These are phyloP conservation scores for Bacidia rubella DNA, from an alignment of 495 filamentous ascomycete species.

Conservation along the genomic window DNA sequence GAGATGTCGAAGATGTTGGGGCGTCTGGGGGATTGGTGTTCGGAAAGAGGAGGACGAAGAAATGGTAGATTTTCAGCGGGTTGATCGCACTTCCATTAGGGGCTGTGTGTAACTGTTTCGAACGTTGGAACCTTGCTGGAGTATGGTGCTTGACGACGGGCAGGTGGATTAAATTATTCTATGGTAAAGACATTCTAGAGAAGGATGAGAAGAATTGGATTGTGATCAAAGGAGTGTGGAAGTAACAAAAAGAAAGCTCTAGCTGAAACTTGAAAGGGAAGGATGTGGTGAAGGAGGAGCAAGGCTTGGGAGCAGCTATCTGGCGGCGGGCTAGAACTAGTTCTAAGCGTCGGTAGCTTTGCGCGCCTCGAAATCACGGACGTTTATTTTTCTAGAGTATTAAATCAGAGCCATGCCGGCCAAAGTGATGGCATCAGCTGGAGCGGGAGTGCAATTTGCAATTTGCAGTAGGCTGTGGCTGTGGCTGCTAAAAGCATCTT, in stretches of 20 bases:
- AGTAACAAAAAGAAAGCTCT: not conserved
- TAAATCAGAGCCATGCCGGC: not conserved
- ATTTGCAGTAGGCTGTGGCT: not conserved
- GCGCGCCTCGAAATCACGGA: too few relatives aligned
- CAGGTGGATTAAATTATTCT: not conserved
- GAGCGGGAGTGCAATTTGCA: too few relatives aligned
- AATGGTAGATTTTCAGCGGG: not conserved
- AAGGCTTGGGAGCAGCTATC: not conserved
- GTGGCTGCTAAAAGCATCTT: not conserved
- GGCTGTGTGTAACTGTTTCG: not conserved
- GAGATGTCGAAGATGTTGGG: not conserved
- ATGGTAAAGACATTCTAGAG: not conserved
- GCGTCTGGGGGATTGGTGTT: not conserved
- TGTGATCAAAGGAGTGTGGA: not conserved
- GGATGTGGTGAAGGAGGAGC: not conserved
- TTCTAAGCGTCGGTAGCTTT: too few relatives aligned
- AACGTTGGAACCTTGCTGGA: not conserved
- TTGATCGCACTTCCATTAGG: conserved; percentile 2
- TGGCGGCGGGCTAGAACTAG: too few relatives aligned
- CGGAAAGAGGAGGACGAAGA: too few relatives aligned
- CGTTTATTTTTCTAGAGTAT: not conserved
- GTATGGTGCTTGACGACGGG: not conserved
- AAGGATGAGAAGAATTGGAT: not conserved
- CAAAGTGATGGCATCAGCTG: too few relatives aligned
- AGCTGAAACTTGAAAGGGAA: not conserved